Evolutionary conservation across 441 rosid species (phyloP).

Genomic region (Gossypium gossypioides): DNA sequence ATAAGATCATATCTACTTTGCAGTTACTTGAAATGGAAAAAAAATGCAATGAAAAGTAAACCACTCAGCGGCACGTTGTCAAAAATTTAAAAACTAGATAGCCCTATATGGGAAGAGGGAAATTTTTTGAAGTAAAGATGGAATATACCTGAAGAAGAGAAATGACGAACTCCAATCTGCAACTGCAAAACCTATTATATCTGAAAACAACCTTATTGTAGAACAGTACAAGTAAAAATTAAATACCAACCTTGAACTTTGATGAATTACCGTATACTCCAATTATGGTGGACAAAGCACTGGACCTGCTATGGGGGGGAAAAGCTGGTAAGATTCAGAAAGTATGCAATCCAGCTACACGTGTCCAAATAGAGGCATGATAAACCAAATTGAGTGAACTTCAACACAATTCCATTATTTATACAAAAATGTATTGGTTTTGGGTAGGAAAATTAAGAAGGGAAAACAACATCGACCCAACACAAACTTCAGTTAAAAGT

Average conservation of each 20-base stretch:
- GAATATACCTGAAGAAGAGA: constrained; percentile 64
- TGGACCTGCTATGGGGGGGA: constrained; percentile 35
- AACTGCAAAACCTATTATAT: constrained; percentile 37
- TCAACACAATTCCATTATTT: not conserved
- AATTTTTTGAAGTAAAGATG: constrained; percentile 8
- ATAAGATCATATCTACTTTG: not conserved
- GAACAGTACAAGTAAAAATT: constrained; percentile 9
- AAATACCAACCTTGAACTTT: constrained; percentile 40
- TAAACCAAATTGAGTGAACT: not conserved
- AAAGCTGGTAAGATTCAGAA: constrained; percentile 6
- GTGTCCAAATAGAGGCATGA: constrained; percentile 1
- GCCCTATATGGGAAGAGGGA: not conserved
- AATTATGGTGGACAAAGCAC: constrained; percentile 22
- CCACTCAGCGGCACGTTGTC: not conserved
- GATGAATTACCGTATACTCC: constrained; percentile 33
- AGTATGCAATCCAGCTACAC: not conserved
- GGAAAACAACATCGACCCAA: not conserved
- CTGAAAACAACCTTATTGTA: constrained; percentile 16
- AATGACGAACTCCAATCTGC: constrained; percentile 49
- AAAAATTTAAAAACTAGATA: not conserved
- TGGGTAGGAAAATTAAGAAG: not conserved
- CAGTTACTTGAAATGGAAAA: not conserved
- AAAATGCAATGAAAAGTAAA: not conserved
- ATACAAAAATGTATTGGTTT: not conserved
- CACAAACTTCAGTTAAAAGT: not conserved